Percentiles rank a stretch among this genome's conserved stretches.
Conservation (phyloP, 1,139 yeast species). For the Yamadazyma taylorii region DNA sequence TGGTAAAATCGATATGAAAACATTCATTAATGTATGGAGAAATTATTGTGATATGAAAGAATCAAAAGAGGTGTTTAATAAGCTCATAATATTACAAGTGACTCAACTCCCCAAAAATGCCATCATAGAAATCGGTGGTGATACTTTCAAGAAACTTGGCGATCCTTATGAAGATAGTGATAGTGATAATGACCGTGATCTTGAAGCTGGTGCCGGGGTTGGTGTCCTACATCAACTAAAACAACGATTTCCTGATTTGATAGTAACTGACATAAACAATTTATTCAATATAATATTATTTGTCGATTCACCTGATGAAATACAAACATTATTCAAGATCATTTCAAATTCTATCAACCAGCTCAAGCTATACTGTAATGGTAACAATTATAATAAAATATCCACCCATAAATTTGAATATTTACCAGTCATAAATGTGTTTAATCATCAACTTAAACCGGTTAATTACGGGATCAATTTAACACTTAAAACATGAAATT, state of each 20-base stretch:
- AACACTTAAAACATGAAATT: constrained; percentile 19
- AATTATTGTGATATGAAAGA: constrained; percentile 23
- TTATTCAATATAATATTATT: constrained; percentile 10
- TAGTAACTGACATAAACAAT: constrained; percentile 6
- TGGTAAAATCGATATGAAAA: constrained; percentile 22
- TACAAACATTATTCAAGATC: constrained; percentile 13
- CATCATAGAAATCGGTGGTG: constrained; percentile 76
- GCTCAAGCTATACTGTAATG: constrained; percentile 11
- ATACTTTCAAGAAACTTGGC: constrained; percentile 39
- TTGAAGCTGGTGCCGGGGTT: constrained; percentile 12
- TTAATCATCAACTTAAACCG: constrained; percentile 19
- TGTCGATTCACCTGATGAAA: constrained; percentile 8
- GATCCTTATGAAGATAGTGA: constrained; percentile 43
- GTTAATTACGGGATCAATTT: constrained; percentile 24
- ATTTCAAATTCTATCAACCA: constrained; percentile 2
- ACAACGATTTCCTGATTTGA: constrained; percentile 4
- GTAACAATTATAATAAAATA: constrained; percentile 2
- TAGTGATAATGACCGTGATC: constrained; percentile 28
- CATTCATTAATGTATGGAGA: constrained; percentile 40
- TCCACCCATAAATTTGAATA: constrained; percentile 17
- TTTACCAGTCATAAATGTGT: constrained; percentile 27
- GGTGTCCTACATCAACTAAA: constrained; percentile 3
- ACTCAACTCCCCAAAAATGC: constrained; percentile 69
- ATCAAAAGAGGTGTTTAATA: constrained; percentile 16
- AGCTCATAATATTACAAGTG: constrained; percentile 58